Evolutionary conservation across 495 filamentous ascomycete genomes (phyloP).

Genomic region (Penicillium riverlandense): DNA sequence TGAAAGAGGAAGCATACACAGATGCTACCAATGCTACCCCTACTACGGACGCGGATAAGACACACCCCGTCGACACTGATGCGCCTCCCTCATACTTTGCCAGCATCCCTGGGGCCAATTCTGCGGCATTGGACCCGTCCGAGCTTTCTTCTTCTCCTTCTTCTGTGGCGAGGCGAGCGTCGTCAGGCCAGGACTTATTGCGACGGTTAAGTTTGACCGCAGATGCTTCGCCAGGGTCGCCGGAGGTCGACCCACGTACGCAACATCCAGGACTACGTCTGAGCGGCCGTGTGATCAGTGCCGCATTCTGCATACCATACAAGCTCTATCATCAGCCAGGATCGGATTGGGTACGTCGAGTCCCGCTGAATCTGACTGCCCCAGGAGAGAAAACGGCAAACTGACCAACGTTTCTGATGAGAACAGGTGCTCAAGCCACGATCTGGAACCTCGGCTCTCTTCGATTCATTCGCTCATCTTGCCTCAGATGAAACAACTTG

Average conservation of each 20-base stretch:
- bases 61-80: conserved; percentile 10
- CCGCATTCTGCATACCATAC: conserved; percentile 79
- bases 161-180: conserved; percentile 44
- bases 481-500: conserved; percentile 67
- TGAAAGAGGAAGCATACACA: conserved; percentile 26
- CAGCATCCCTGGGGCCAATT: conserved; percentile 20
- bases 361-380: not conserved
- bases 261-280: conserved; percentile 62
- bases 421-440: conserved; percentile 51
- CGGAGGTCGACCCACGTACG: conserved; percentile 50
- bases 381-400: not conserved
- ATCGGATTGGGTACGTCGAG: conserved; percentile 62
- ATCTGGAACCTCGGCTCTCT: conserved; percentile 78
- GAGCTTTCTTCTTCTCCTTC: conserved; percentile 24
- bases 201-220: conserved; percentile 53
- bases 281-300: conserved; percentile 79
- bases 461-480: conserved; percentile 80
- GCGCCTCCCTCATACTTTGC: conserved; percentile 25
- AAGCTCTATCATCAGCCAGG: conserved; percentile 57
- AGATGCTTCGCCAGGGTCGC: conserved; percentile 29
- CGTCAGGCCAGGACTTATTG: conserved; percentile 53
- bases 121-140: conserved; percentile 7
- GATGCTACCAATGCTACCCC: conserved; percentile 21
- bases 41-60: conserved; percentile 15
- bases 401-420: conserved; percentile 1